Evolutionary conservation across 2,329 filamentous ascomycete species (phyloP), one percentile per base, ranked within the genome.

Genomic region (Aureobasidium sp.): DNA sequence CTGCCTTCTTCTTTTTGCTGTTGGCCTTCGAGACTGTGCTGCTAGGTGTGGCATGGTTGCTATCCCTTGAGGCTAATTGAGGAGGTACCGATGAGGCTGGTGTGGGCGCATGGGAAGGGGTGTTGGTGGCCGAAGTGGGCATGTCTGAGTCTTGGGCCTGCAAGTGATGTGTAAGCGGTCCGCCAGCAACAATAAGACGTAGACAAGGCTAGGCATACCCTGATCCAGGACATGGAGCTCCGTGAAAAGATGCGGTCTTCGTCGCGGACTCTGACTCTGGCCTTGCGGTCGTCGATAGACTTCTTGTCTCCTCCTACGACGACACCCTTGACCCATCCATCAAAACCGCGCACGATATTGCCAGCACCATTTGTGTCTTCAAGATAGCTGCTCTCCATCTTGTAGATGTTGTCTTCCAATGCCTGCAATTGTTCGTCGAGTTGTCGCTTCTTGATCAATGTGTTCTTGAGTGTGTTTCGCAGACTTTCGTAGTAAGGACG

Each of bases 301-400:
- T 75, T 62, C 32, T 74, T 75, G 60, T 67, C 67, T 29, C 72
- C 69, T 5, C 74, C 71, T 3, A 77, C 80, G 67, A 84, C 80
- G 12, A 86, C 81, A 4, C 82, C 92, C 76, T 99, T 99, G 80
- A 96, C 95, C 78, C 97, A 99, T 73, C 91, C 95, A 75, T 99
- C 94, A 75, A 99, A 99, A 26, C 94, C 94, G 53, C 90, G 91
- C 73, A 99, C 93, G 72, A 99, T 97, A 78, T 99, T 99, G 48
- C 94, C 94, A 23, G 84, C 84, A 68, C 82, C 85, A 15, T 87
- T 87, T 5, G 91, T 95, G 70, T 91, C 91, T 74, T 97, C 93
- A 57, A 99, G 85, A 74, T 99, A 99, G 20, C 87, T 83, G 63
- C 87, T 85, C 75, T 99, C 94, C 70, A 90, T 88, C 66, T 88